These are phyloP conservation scores for Aspergillus melleus DNA, from an alignment of 2,329 filamentous ascomycete genomes.

Conservation along the genomic window DNA sequence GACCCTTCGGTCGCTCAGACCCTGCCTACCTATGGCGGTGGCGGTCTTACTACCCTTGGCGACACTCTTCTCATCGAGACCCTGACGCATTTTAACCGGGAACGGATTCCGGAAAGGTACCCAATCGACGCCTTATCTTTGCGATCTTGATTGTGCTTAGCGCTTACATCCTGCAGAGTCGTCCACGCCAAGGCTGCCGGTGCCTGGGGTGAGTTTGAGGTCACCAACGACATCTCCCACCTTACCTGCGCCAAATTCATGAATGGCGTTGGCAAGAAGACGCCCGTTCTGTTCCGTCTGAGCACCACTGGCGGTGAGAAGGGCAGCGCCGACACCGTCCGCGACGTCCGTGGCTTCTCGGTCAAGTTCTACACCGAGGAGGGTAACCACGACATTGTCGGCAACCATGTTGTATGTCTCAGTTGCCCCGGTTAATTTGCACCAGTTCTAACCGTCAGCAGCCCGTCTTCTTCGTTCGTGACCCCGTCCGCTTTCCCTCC, in stretches of 20 bases:
- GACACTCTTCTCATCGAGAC: slow-evolving; percentile 65
- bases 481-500: slow-evolving; percentile 45
- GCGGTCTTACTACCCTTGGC: slow-evolving; percentile 50
- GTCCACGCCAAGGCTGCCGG: slow-evolving; percentile 62
- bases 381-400: slow-evolving; percentile 43
- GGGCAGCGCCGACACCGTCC: slow-evolving; percentile 50
- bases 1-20: slow-evolving; percentile 24
- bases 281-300: slow-evolving; percentile 48
- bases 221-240: slow-evolving; percentile 59
- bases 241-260: slow-evolving; percentile 59
- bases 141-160: background rate
- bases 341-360: slow-evolving; percentile 52
- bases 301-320: slow-evolving; percentile 50
- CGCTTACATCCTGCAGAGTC: slow-evolving; percentile 33
- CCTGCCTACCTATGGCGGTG: slow-evolving; percentile 26
- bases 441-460: slow-evolving; percentile 10
- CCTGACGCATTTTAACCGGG: slow-evolving; percentile 61
- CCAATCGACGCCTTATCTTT: background rate
- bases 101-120: slow-evolving; percentile 60
- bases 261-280: slow-evolving; percentile 56
- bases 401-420: slow-evolving; percentile 22
- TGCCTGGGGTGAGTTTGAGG: slow-evolving; percentile 61
- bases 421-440: background rate
- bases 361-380: slow-evolving; percentile 56
- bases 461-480: slow-evolving; percentile 48